Percentiles rank a stretch among this genome's conserved stretches.
Conservation (phyloP, 1,139 yeast species). For the Blastobotrys ciferrii region DNA sequence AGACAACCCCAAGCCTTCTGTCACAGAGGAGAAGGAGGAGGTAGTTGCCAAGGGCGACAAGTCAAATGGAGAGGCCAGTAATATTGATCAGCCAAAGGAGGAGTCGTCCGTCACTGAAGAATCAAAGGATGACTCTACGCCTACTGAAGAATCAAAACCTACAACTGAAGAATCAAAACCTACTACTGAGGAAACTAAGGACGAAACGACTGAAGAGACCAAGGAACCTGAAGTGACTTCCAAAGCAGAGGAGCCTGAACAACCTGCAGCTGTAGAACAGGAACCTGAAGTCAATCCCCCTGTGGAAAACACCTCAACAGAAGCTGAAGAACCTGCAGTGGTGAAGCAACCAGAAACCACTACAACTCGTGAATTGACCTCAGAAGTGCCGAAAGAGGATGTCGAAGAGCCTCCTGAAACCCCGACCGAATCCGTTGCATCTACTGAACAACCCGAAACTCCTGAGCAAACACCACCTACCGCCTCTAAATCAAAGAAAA, state of each 20-base stretch:
- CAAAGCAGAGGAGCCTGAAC: slow-evolving; percentile 18
- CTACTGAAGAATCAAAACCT: slow-evolving; percentile 12
- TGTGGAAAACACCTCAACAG: slow-evolving; percentile 17
- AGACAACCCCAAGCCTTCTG: not conserved
- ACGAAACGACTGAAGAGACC: slow-evolving; percentile 18
- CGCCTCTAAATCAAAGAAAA: slow-evolving; percentile 18
- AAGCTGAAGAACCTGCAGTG: slow-evolving; percentile 14
- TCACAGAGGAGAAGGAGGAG: not conserved
- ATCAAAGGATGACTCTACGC: slow-evolving; percentile 4
- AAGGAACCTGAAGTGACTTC: slow-evolving; percentile 23
- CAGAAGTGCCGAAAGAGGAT: slow-evolving; percentile 18
- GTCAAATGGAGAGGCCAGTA: not conserved
- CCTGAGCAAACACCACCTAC: slow-evolving; percentile 15
- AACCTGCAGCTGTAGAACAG: slow-evolving; percentile 12
- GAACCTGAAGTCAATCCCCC: slow-evolving; percentile 20
- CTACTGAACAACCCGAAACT: slow-evolving; percentile 6
- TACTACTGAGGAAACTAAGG: slow-evolving; percentile 16
- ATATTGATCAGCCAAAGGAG: too few relatives aligned
- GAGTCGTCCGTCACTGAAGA: not conserved
- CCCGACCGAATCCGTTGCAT: not conserved
- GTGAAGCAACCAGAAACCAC: slow-evolving; percentile 15
- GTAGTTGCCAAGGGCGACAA: not conserved
- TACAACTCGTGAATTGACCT: too few relatives aligned
- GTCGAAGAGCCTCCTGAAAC: slow-evolving; percentile 22
- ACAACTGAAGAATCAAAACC: slow-evolving; percentile 15